Base-by-base conservation (phyloP, 2,329 filamentous ascomycete genomes). In the Aspergillus alliaceus region DNA sequence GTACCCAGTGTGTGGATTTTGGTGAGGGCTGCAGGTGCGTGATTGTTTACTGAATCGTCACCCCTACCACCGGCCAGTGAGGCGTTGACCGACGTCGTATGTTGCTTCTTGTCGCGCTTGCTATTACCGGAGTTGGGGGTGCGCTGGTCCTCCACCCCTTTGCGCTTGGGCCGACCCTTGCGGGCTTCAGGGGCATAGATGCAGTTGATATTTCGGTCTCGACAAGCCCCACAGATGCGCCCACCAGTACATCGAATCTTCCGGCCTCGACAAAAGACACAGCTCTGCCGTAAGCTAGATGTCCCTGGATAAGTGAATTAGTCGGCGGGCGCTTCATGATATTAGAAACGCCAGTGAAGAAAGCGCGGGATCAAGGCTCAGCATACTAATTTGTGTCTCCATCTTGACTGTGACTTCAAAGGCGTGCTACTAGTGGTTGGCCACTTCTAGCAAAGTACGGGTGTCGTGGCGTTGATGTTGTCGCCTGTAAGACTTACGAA, bases 221-320 rank as follows among this genome's bases (percentile, higher is more conserved):
- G 40, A 29, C 54, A 57, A 18, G 54, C 54, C 15, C 27, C 39
- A 35, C 54, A 57, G 20, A 57, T 57, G 5, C 32, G 42, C 15
- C 51, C 49, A 11, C 54, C 54, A 14, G 54, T 48, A n/a, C 54
- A 57, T 44, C 54, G 32, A 34, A 57, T 57, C 27, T 57, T 57
- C 18, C 54, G 31, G 12, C 37, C 35, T 6, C 54, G 54, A 40
- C 54, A 57, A 34, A 57, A 57, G 25, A 53, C 31, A n/a, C 54
- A 57, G 40, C 54, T 57, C 11, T 50, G 54, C 31, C 54, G 49
- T n/a, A 57, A 42, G 2, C 7, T 14, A 8, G 48, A 54, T 56
- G 58, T 32, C 51, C 22, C 37, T 44, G 29, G 15, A 42, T 15
- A 9, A 54, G 54, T 25, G 58, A 42, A 57, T 46, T n/a, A 46